Percentiles rank a stretch among this genome's conserved stretches.
These are phyloP conservation scores for Chamaecyparis obtusa DNA, from an alignment of 75 land plant species.

Conservation along the genomic window DNA sequence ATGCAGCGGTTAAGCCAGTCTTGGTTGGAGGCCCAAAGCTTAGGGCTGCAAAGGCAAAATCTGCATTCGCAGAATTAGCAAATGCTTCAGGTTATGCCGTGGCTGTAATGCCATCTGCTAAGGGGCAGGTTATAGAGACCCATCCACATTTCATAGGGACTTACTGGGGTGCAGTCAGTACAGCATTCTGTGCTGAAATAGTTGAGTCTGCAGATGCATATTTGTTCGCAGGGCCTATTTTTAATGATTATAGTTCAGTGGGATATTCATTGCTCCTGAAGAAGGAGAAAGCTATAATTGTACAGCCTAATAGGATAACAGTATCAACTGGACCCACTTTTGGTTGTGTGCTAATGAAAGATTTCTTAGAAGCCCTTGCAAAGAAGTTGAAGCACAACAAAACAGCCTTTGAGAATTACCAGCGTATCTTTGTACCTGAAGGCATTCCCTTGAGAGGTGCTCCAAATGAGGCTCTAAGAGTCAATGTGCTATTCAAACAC, in stretches of 20 bases:
- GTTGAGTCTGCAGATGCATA: slow-evolving; percentile 62
- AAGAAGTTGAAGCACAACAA: slow-evolving; percentile 30
- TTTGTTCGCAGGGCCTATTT: slow-evolving; percentile 50
- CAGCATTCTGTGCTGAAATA: slow-evolving; percentile 41
- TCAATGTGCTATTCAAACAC: slow-evolving; percentile 59
- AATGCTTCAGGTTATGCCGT: slow-evolving; percentile 33
- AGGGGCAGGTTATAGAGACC: slow-evolving; percentile 33
- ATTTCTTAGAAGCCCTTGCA: slow-evolving; percentile 38
- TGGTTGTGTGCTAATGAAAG: slow-evolving; percentile 55
- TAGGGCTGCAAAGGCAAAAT: slow-evolving; percentile 39
- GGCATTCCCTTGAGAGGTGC: slow-evolving; percentile 33
- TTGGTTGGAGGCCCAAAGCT: slow-evolving; percentile 49
- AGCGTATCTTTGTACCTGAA: slow-evolving; percentile 57
- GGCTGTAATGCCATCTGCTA: slow-evolving; percentile 56
- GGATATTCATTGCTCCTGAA: slow-evolving; percentile 53
- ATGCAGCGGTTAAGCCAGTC: slow-evolving; percentile 50
- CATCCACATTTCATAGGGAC: slow-evolving; percentile 53
- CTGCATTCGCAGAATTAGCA: slow-evolving; percentile 53
- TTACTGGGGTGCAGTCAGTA: slow-evolving; percentile 58
- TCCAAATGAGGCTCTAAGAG: slow-evolving; percentile 50
- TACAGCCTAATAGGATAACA: slow-evolving; percentile 41
- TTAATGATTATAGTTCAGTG: slow-evolving; percentile 61
- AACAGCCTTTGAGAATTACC: slow-evolving; percentile 49
- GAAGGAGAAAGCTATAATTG: slow-evolving; percentile 41
- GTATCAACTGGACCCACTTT: slow-evolving; percentile 33